Conservation (phyloP, 768 basidiomycete genomes). For the Boletellus ananiceps region DNA sequence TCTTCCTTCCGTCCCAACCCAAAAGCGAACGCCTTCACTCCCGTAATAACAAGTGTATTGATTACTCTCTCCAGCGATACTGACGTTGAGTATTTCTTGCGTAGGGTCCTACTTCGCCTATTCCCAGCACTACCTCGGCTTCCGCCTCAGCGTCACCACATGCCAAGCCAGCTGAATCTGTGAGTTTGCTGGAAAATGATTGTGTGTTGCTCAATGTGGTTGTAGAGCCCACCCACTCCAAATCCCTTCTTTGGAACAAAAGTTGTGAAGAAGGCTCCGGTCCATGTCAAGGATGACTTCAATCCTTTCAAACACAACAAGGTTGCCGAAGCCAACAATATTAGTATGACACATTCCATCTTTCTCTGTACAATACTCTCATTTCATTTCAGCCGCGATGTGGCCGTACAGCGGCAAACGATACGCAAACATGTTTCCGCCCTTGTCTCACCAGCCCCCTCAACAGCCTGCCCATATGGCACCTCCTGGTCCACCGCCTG, state of each 20-base stretch:
- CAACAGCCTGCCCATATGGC: conserved; percentile 64
- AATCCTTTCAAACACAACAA: conserved; percentile 92
- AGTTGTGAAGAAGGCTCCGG: conserved; percentile 66
- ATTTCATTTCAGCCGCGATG: conserved; percentile 46
- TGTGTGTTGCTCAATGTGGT: conserved; percentile 10
- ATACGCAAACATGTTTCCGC: conserved; percentile 73
- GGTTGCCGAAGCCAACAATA: conserved; percentile 66
- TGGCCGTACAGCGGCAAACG: conserved; percentile 94
- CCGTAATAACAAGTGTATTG: conserved; percentile 38
- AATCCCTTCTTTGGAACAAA: conserved; percentile 92
- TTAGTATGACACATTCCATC: conserved; percentile 50
- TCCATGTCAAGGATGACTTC: conserved; percentile 94
- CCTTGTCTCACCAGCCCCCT: conserved; percentile 52
- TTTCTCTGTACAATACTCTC: background rate
- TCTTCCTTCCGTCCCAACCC: conserved; percentile 88
- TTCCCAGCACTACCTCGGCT: conserved; percentile 36
- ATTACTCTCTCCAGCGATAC: conserved; percentile 7
- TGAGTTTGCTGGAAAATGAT: conserved; percentile 23
- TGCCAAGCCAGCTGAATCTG: conserved; percentile 52
- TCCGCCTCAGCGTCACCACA: conserved; percentile 59
- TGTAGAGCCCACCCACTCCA: conserved; percentile 44
- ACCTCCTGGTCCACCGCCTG: conserved; percentile 62
- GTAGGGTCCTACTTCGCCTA: conserved; percentile 46
- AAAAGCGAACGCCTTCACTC: conserved; percentile 73
- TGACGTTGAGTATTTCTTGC: conserved; percentile 15